phyloP scores from a whole-genome alignment of 805 yeast genomes.

The Kurtzmaniella cleridarum region DNA sequence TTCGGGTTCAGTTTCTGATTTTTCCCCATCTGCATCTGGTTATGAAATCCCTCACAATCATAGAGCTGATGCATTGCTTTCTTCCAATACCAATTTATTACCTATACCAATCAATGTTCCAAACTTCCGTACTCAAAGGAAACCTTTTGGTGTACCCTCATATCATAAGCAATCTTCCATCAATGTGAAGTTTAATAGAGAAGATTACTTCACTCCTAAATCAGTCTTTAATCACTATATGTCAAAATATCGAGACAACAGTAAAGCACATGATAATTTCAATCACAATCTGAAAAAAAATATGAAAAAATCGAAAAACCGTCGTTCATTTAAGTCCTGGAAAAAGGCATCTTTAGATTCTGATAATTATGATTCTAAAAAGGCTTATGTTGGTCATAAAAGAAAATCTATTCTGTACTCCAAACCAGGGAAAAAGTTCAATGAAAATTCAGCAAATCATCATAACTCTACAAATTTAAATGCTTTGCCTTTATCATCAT shows the following conservation, averaged over 20 bases:
- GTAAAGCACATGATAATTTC: slow-evolving; percentile 11
- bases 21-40: no score
- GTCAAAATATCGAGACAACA: slow-evolving; percentile 51
- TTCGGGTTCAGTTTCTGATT: no score
- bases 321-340: slow-evolving; percentile 4
- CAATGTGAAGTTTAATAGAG: slow-evolving; percentile 45
- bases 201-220: slow-evolving; percentile 75
- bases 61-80: slow-evolving; percentile 39
- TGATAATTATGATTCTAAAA: slow-evolving; percentile 1
- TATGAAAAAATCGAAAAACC: slow-evolving; percentile 3
- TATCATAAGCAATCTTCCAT: slow-evolving; percentile 28
- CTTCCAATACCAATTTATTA: slow-evolving; percentile 29
- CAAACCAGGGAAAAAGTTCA: not conserved
- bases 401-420: slow-evolving; percentile 1
- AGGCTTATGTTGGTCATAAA: not conserved
- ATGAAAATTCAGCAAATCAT: not conserved
- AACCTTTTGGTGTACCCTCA: slow-evolving; percentile 64
- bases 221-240: slow-evolving; percentile 65
- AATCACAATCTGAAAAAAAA: slow-evolving; percentile 1
- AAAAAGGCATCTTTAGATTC: slow-evolving; percentile 4
- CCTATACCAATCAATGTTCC: slow-evolving; percentile 35
- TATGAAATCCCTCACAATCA: slow-evolving; percentile 27
- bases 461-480: slow-evolving; percentile 1
- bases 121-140: slow-evolving; percentile 39
- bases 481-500: slow-evolving; percentile 5